Base-by-base conservation (phyloP, 108 stramenopile species). In the Nitzschia palea region DNA sequence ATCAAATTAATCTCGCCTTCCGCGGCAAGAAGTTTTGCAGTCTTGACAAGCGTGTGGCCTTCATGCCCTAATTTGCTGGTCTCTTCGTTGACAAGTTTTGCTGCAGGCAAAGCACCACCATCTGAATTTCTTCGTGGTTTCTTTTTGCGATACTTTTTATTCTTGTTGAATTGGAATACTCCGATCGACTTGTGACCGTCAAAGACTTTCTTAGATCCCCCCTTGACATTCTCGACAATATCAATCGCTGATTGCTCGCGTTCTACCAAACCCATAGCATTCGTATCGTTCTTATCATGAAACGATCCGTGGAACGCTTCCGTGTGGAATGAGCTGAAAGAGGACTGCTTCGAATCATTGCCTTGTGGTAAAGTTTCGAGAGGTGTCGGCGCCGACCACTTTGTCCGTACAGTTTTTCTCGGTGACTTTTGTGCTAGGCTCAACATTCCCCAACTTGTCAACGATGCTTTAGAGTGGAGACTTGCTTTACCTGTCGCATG, bases 251-350 rank as follows among this genome's bases (percentile, higher is more conserved):
- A 43, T 48, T 29, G n/a, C 51, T 23, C 17, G 17, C 23, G 51
- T 23, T 23, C 20, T 53, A 18, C 10, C 10, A 23, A 53, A n/a
- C 9, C 9, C 51, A 53, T 42, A 14, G 12, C 9, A 42, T 14
- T 42, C 40, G 40, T 42, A 9, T 14, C n/a, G n/a, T n/a, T n/a
- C n/a, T n/a, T n/a, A n/a, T n/a, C n/a, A 14, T 42, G 15, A 26
- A 67, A 40, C 20, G 65, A 67, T 8, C 40, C 65, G 55, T 67
- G 65, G 25, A 67, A 67, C 14, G 65, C 37, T n/a, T 55, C 54
- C 20, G 53, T 55, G 6, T 55, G 52, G 47, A 64, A 47, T 10
- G 34, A 8, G 34, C 23, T 40, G 9, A 40, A 40, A n/a, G n/a
- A n/a, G 22, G 59, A 60, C 22, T 40, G 22, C 10, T 60, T 60